Evolutionary conservation across 2,329 filamentous ascomycete species (phyloP).

Genomic region (Fusarium decemcellulare): DNA sequence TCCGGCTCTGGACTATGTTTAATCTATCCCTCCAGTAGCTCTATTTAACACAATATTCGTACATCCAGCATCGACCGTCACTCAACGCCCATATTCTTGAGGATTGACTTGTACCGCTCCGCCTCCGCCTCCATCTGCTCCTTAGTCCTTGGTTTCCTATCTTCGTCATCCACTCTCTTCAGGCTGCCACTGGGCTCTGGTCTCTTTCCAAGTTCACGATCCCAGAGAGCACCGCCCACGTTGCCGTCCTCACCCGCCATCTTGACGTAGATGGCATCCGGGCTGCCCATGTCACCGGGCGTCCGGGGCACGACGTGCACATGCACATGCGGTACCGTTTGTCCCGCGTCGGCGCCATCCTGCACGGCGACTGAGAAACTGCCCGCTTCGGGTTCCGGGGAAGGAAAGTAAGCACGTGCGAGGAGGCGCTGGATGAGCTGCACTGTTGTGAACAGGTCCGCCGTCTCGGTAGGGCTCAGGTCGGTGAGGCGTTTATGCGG

Average conservation of each 20-base stretch:
- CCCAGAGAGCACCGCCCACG: conserved; percentile 78
- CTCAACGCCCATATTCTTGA: conserved; percentile 59
- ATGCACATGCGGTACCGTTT: conserved; percentile 95
- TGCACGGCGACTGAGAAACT: conserved; percentile 97
- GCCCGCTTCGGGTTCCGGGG: conserved; percentile 70
- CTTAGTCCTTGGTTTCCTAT: conserved; percentile 75
- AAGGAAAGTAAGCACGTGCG: conserved; percentile 67
- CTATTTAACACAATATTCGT: not conserved
- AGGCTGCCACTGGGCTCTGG: conserved; percentile 71
- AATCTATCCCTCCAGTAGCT: conserved; percentile 4
- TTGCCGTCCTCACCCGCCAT: conserved; percentile 91
- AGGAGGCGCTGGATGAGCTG: conserved; percentile 87
- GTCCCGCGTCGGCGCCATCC: conserved; percentile 89
- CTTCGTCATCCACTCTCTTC: conserved; percentile 79
- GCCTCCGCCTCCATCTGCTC: conserved; percentile 89
- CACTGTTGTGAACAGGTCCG: conserved; percentile 89
- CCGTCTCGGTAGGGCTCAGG: conserved; percentile 78
- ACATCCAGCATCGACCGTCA: conserved; percentile 17
- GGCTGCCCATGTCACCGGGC: conserved; percentile 64
- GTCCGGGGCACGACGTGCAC: conserved; percentile 89
- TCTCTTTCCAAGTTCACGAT: conserved; percentile 56
- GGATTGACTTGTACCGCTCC: conserved; percentile 69
- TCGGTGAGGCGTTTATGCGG: conserved; percentile 81
- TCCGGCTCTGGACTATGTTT: not conserved
- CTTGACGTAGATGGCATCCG: conserved; percentile 84